These are phyloP conservation scores for Talaromyces borbonicus DNA, from an alignment of 495 filamentous ascomycete species.

Conservation along the genomic window DNA sequence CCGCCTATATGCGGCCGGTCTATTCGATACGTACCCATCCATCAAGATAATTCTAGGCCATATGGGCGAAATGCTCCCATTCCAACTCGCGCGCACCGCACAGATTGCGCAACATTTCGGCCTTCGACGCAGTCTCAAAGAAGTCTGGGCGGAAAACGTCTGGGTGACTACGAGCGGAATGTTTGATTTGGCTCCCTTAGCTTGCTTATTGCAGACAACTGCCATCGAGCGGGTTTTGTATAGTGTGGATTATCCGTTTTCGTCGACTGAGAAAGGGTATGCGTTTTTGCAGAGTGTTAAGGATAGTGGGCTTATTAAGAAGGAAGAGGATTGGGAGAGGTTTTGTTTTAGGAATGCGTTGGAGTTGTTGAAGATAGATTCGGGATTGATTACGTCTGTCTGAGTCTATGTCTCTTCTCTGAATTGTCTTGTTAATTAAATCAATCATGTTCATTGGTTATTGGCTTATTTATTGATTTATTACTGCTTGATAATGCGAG, in stretches of 20 bases:
- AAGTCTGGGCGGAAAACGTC: conserved; percentile 35
- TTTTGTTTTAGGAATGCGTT: conserved; percentile 49
- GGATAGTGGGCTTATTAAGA: conserved; percentile 37
- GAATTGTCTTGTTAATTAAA: neutral
- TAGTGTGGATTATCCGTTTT: conserved; percentile 52
- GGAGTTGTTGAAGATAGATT: conserved; percentile 34
- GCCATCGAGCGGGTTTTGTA: conserved; percentile 44
- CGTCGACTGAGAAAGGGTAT: conserved; percentile 29
- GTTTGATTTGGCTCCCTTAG: conserved; percentile 19
- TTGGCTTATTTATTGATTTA: too few relatives aligned
- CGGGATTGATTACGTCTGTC: too few relatives aligned
- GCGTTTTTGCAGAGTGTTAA: conserved; percentile 39
- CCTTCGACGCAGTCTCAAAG: conserved; percentile 15
- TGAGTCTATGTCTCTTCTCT: too few relatives aligned
- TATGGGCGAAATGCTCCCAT: conserved; percentile 37
- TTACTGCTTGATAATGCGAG: too few relatives aligned
- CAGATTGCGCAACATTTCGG: conserved; percentile 8
- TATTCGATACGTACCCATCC: conserved; percentile 39
- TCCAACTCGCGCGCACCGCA: conserved; percentile 27
- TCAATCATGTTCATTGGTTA: too few relatives aligned
- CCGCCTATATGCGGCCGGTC: conserved; percentile 28
- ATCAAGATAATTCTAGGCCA: conserved; percentile 39
- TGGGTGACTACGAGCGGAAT: conserved; percentile 27
- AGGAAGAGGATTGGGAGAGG: conserved; percentile 37
- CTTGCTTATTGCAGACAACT: conserved; percentile 38